Evolutionary conservation across 1,284 basidiomycete species (phyloP).

Genomic region (Abortiporus biennis): DNA sequence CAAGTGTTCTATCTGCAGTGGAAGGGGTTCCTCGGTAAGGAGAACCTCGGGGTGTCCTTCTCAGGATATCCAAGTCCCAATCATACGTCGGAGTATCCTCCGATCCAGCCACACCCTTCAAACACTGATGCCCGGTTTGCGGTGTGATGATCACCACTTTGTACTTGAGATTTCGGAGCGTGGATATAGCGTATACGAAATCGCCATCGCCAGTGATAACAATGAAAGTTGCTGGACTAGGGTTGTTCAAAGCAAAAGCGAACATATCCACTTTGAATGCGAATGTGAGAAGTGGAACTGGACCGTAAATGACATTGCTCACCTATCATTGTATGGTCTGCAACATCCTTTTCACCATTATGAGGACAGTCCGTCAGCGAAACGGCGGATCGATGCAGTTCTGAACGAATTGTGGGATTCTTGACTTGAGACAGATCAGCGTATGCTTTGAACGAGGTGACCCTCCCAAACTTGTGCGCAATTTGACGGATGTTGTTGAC

Average conservation of each 20-base stretch:
- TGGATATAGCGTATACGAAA: constrained; percentile 26
- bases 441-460: not conserved
- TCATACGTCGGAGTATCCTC: too few relatives aligned
- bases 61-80: too few relatives aligned
- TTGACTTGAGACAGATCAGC: not conserved
- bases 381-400: not conserved
- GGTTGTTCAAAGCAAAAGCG: constrained; percentile 47
- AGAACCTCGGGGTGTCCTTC: too few relatives aligned
- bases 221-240: constrained; percentile 43
- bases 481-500: not conserved
- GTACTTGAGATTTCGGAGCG: constrained; percentile 43
- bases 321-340: constrained; percentile 28
- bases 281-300: not conserved
- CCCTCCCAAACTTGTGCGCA: not conserved
- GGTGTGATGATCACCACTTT: constrained; percentile 43
- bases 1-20: too few relatives aligned
- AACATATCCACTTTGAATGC: constrained; percentile 54
- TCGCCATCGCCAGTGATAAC: constrained; percentile 53
- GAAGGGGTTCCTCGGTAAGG: too few relatives aligned
- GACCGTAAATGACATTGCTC: not conserved
- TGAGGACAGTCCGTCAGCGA: constrained; percentile 8
- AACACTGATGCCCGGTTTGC: too few relatives aligned
- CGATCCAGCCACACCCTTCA: too few relatives aligned
- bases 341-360: constrained; percentile 25
- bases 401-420: not conserved